phyloP scores from a whole-genome alignment of 2,329 filamentous ascomycete genomes.

The Colletotrichum melonis region DNA sequence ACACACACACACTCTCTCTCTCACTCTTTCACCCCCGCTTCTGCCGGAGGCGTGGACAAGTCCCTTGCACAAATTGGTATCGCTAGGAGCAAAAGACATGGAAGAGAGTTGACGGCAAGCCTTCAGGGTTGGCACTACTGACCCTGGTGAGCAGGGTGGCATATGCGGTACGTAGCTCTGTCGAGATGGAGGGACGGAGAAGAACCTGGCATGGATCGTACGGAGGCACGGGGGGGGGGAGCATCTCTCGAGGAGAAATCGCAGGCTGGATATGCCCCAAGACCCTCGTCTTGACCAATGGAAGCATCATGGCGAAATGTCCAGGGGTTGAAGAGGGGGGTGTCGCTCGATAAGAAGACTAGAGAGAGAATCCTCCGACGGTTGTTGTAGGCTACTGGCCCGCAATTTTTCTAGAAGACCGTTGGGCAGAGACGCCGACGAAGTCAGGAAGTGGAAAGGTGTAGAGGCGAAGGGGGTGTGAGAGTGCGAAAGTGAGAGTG shows the following conservation, averaged over 20 bases:
- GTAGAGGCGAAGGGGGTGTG: slow-evolving; percentile 42
- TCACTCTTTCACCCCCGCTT: slow-evolving; percentile 29
- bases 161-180: slow-evolving; percentile 39
- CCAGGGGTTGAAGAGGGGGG: slow-evolving; percentile 40
- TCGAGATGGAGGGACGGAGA: slow-evolving; percentile 48
- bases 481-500: slow-evolving; percentile 37
- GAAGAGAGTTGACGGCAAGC: slow-evolving; percentile 34
- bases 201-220: slow-evolving; percentile 38
- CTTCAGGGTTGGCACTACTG: slow-evolving; percentile 33
- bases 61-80: slow-evolving; percentile 36
- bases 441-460: slow-evolving; percentile 53
- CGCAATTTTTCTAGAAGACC: slow-evolving; percentile 59
- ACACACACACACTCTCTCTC: not conserved
- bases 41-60: slow-evolving; percentile 34
- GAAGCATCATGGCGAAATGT: slow-evolving; percentile 14
- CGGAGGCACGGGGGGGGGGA: slow-evolving; percentile 40
- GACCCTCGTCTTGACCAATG: slow-evolving; percentile 41
- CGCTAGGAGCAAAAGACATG: slow-evolving; percentile 29
- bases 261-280: slow-evolving; percentile 34
- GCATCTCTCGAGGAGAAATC: slow-evolving; percentile 34
- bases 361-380: slow-evolving; percentile 59
- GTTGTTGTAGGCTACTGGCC: slow-evolving; percentile 50
- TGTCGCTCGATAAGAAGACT: slow-evolving; percentile 50
- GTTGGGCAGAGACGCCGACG: slow-evolving; percentile 57
- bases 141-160: slow-evolving; percentile 31